Evolutionary conservation across 2,329 filamentous ascomycete species (phyloP).

Genomic region (Xylaria sp.): DNA sequence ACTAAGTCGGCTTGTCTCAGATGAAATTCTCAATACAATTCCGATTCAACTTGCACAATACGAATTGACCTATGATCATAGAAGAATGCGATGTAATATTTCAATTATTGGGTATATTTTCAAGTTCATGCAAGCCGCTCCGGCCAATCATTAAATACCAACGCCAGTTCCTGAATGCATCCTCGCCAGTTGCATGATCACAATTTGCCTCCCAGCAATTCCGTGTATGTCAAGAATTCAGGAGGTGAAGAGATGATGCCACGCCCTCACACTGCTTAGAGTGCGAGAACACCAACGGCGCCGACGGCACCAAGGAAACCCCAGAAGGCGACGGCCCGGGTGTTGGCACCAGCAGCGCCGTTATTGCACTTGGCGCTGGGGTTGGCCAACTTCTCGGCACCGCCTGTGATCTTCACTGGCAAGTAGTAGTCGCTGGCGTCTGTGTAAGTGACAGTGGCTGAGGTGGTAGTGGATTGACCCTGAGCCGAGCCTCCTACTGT

Average conservation of each 20-base stretch:
- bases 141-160: background rate
- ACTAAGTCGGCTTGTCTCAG: too few species aligned
- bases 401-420: constrained; percentile 19
- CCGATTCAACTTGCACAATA: too few species aligned
- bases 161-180: constrained; percentile 10
- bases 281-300: constrained; percentile 16
- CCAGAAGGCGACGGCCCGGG: constrained; percentile 24
- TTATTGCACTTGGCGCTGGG: constrained; percentile 18
- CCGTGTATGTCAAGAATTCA: background rate
- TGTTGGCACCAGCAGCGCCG: constrained; percentile 7
- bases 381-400: constrained; percentile 20
- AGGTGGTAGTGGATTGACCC: constrained; percentile 5
- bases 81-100: background rate
- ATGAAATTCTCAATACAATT: too few species aligned
- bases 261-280: background rate
- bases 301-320: constrained; percentile 22
- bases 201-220: background rate
- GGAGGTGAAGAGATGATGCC: too few species aligned
- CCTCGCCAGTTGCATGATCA: background rate
- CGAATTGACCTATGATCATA: too few species aligned
- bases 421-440: background rate
- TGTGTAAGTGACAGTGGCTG: constrained; percentile 2
- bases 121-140: constrained; percentile 1
- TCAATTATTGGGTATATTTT: constrained; percentile 18
- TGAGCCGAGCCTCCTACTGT: constrained; percentile 1